These are phyloP conservation scores for Calonectria henricotiae DNA, from an alignment of 2,329 filamentous ascomycete species.

Conservation along the genomic window DNA sequence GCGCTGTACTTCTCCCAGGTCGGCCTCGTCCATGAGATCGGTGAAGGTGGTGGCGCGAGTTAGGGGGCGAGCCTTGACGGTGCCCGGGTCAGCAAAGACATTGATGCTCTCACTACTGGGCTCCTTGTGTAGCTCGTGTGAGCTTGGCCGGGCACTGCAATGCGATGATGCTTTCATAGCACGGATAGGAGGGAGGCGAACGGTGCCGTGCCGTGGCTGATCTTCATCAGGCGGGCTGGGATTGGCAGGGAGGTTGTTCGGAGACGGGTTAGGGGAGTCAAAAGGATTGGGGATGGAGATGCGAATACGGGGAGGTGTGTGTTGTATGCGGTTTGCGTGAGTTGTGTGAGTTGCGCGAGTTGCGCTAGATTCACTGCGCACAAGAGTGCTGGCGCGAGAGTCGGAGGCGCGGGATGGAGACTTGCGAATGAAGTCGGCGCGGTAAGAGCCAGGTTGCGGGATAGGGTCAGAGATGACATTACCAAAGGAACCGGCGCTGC, in stretches of 20 bases:
- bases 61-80: constrained; percentile 51
- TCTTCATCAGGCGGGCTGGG: constrained; percentile 51
- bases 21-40: constrained; percentile 69
- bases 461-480: constrained; percentile 74
- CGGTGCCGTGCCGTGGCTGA: constrained; percentile 50
- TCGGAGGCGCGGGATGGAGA: constrained; percentile 40
- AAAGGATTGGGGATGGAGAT: constrained; percentile 60
- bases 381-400: constrained; percentile 39
- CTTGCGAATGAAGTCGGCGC: constrained; percentile 71
- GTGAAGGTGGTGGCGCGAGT: constrained; percentile 67
- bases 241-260: constrained; percentile 45
- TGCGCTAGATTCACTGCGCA: constrained; percentile 30
- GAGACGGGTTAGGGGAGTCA: constrained; percentile 55
- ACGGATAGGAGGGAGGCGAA: constrained; percentile 59
- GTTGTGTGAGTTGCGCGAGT: constrained; percentile 2
- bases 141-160: constrained; percentile 50
- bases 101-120: constrained; percentile 68
- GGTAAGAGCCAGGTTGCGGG: constrained; percentile 61
- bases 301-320: constrained; percentile 46
- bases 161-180: constrained; percentile 57
- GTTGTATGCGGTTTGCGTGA: constrained; percentile 16
- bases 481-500: constrained; percentile 50
- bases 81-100: constrained; percentile 68
- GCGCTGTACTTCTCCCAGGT: constrained; percentile 61
- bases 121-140: constrained; percentile 60